Percentiles rank a stretch among this genome's conserved stretches.
Evolutionary conservation across 2,329 filamentous ascomycete species (phyloP).

Genomic region (Ophiostoma quercus): DNA sequence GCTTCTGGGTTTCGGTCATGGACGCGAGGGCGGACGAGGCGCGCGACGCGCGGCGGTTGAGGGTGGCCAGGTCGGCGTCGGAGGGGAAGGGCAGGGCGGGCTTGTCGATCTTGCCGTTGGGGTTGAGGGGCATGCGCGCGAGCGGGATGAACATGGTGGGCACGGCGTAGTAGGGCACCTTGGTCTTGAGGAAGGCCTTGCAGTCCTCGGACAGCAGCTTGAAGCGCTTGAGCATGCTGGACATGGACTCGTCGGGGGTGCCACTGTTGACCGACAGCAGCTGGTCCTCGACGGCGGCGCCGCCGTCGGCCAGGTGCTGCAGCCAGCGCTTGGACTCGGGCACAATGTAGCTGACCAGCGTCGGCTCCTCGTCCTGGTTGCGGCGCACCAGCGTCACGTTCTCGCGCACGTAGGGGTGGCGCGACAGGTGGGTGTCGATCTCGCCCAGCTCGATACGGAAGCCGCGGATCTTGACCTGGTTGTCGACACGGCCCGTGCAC

Average conservation of each 20-base stretch:
- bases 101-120: slow-evolving; percentile 81
- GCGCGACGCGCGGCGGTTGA: slow-evolving; percentile 27
- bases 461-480: slow-evolving; percentile 84
- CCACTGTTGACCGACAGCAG: slow-evolving; percentile 54
- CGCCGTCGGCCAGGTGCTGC: slow-evolving; percentile 49
- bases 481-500: slow-evolving; percentile 72
- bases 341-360: slow-evolving; percentile 83
- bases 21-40: slow-evolving; percentile 26
- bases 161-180: slow-evolving; percentile 69
- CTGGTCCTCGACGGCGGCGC: slow-evolving; percentile 43
- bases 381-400: slow-evolving; percentile 79
- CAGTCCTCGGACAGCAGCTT: slow-evolving; percentile 24
- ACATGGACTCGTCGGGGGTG: slow-evolving; percentile 23
- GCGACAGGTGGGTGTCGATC: slow-evolving; percentile 77
- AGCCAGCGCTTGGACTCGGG: slow-evolving; percentile 69
- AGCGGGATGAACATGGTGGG: slow-evolving; percentile 70
- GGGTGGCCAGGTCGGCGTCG: slow-evolving; percentile 44
- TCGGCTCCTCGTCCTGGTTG: slow-evolving; percentile 79
- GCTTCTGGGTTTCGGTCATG: slow-evolving; percentile 54
- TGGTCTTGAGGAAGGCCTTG: slow-evolving; percentile 56
- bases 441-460: slow-evolving; percentile 94
- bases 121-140: slow-evolving; percentile 50
- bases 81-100: slow-evolving; percentile 77
- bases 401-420: slow-evolving; percentile 72
- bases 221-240: slow-evolving; percentile 24